phyloP scores from a whole-genome alignment of 208 protist species.

The Angomonas desouzai region DNA sequence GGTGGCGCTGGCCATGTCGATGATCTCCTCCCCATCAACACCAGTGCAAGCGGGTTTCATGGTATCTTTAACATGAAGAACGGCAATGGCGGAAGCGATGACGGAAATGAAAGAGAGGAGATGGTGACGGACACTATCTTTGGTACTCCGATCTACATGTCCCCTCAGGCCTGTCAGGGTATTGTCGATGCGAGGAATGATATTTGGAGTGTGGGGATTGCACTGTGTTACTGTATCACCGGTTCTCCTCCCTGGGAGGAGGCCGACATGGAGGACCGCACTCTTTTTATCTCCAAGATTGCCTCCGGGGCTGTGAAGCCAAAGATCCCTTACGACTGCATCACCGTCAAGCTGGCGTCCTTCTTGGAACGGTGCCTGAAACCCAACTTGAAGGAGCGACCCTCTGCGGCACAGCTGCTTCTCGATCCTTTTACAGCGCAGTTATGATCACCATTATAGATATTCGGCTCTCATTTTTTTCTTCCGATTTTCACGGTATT shows the following conservation, averaged over 20 bases:
- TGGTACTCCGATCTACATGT: constrained; percentile 79
- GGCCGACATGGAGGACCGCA: constrained; percentile 26
- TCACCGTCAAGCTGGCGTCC: constrained; percentile 16
- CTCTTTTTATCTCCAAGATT: constrained; percentile 39
- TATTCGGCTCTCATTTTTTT: constrained; percentile 5
- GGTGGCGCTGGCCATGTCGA: too few relatives aligned
- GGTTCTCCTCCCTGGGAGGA: constrained; percentile 53
- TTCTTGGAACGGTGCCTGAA: constrained; percentile 52
- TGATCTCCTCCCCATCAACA: not conserved
- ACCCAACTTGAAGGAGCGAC: constrained; percentile 21
- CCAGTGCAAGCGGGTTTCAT: not conserved
- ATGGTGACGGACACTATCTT: constrained; percentile 18
- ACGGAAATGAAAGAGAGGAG: not conserved
- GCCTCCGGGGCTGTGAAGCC: constrained; percentile 21
- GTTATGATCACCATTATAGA: not conserved
- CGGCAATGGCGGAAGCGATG: not conserved
- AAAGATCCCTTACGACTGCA: constrained; percentile 22
- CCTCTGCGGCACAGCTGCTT: constrained; percentile 36
- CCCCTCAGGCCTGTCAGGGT: constrained; percentile 66
- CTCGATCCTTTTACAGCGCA: constrained; percentile 42
- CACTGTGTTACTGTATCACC: constrained; percentile 61
- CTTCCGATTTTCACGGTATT: constrained; percentile 5
- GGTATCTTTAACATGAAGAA: not conserved
- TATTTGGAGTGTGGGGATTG: constrained; percentile 78
- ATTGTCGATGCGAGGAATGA: constrained; percentile 57